Evolutionary conservation across 345 rosid species (phyloP).

Genomic region (Hibiscus tridactylites): DNA sequence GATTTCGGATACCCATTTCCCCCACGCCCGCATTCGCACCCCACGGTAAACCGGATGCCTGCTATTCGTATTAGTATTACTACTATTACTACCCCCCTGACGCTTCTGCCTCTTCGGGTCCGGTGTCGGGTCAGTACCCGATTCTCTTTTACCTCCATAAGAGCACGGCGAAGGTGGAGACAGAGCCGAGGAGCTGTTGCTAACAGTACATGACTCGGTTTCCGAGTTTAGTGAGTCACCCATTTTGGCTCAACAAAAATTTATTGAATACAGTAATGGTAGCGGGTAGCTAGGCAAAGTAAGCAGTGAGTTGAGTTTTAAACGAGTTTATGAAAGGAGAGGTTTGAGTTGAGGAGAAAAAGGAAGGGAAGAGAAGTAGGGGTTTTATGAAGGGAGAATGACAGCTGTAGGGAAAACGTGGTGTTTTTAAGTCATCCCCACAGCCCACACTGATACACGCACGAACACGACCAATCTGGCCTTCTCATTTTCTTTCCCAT

Average conservation of each 20-base stretch:
- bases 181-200: background rate
- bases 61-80: background rate
- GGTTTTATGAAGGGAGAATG: background rate
- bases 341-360: background rate
- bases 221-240: constrained; percentile 16
- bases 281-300: no score
- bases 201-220: constrained; percentile 6
- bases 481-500: background rate
- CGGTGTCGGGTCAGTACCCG: background rate
- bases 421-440: background rate
- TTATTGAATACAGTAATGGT: background rate
- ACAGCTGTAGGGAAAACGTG: background rate
- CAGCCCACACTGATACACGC: background rate
- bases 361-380: background rate
- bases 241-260: background rate
- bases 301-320: background rate
- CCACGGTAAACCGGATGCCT: constrained; percentile 44
- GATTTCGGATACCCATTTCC: constrained; percentile 64
- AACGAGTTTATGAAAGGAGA: background rate
- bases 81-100: constrained; percentile 10
- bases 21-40: constrained; percentile 57
- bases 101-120: constrained; percentile 23
- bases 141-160: background rate
- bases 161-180: constrained; percentile 7
- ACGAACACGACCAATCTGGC: constrained; percentile 6